phyloP scores from a whole-genome alignment of 2,329 filamentous ascomycete species.

The Chrysosporium keratinophilum region DNA sequence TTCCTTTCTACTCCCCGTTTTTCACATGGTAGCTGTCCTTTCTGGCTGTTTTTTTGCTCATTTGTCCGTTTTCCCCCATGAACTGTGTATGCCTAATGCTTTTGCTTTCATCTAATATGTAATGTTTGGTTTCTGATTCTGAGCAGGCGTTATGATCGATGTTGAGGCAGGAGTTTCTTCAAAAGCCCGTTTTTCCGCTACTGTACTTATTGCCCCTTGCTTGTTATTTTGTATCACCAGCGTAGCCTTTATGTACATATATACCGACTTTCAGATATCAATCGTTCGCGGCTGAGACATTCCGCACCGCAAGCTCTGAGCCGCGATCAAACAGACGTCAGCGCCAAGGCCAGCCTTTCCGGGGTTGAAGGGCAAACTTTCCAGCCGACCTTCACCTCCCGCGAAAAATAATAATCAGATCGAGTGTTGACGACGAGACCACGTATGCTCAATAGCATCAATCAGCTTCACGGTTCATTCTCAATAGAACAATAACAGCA shows the following conservation, averaged over 20 bases:
- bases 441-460: slow-evolving; percentile 3
- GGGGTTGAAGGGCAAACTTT: neutral
- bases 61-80: neutral
- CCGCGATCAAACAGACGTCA: slow-evolving; percentile 3
- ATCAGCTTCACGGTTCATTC: neutral
- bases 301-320: neutral
- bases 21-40: neutral
- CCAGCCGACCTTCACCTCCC: neutral
- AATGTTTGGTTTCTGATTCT: neutral
- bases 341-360: slow-evolving; percentile 2
- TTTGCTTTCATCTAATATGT: neutral
- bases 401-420: neutral
- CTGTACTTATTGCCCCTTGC: neutral
- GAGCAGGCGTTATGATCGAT: slow-evolving; percentile 1
- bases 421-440: neutral
- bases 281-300: neutral
- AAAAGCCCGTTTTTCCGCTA: neutral
- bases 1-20: neutral
- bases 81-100: neutral
- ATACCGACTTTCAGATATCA: no score
- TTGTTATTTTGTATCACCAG: no score
- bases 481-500: neutral
- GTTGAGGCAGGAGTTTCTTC: neutral
- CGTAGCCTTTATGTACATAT: no score
- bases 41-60: neutral